Evolutionary conservation across 257 asterid species (phyloP), one percentile per base, ranked within the genome.

Genomic region (Scutellaria minor): DNA sequence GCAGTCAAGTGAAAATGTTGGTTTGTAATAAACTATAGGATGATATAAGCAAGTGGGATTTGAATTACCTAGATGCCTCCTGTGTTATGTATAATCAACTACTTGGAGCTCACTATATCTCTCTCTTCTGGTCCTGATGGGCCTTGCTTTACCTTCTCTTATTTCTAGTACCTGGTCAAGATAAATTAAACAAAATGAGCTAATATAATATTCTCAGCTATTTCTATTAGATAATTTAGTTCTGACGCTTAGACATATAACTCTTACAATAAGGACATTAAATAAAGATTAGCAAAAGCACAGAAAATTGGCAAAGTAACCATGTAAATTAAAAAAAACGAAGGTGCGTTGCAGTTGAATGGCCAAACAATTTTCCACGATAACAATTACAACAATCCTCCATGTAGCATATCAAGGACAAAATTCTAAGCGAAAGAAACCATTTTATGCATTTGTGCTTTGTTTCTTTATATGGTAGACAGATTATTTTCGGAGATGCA

Each of bases 81-180:
- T 7, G 13, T 10, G 42, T 72, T 92, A 87, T 45, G 80, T 87
- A 66, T 83, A 84, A 77, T 86, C 90, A 72, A 81, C 85, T 63
- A 76, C 88, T 83, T 85, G 93, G 68, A 90, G 85, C 77, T 87
- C 93, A 24, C 79, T 79, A 62, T 77, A 76, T 77, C 70, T 66
- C 55, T 81, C 96, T 44, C 85, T 74, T 80, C 66, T 83, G 88
- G 85, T 84, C 81, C 86, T 76, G 84, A 94, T 84, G 40, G 90
- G 87, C 83, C 88, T 85, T 12, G 93, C 96, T 75, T 73, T 70
- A 73, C 90, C 87, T 60, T 85, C 97, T 70, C 73, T 83, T 60
- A 94, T 94, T 81, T 94, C 99, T 27, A 94, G 86, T 55, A 94
- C 95, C 97, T 93, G 84, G 47, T 57, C 14, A 79, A 51, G 59